Conservation (phyloP, 192 early-diverging fungal genomes). For the Piromyces sp. region DNA sequence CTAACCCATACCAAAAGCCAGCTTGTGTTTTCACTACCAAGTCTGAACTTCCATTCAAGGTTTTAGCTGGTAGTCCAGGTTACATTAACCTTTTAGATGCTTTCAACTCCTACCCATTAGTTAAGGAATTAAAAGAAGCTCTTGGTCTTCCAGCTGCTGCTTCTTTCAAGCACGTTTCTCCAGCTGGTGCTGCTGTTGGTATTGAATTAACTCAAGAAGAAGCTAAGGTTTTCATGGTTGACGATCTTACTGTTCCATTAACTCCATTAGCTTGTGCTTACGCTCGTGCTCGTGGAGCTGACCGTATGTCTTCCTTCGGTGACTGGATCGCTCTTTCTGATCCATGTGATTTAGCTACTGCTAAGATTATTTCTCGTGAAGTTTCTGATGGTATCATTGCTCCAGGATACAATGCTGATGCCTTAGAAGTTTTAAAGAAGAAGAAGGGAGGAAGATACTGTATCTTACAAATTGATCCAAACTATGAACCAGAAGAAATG, state of each 20-base stretch:
- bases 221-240: conserved; percentile 77
- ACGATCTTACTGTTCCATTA: conserved; percentile 58
- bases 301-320: conserved; percentile 98
- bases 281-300: conserved; percentile 92
- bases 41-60: conserved; percentile 70
- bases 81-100: conserved; percentile 98
- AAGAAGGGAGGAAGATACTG: conserved; percentile 98
- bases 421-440: conserved; percentile 73
- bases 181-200: conserved; percentile 91
- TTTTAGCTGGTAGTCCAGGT: conserved; percentile 83
- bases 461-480: conserved; percentile 80
- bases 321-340: conserved; percentile 94
- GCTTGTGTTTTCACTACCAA: conserved; percentile 77
- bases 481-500: conserved; percentile 62
- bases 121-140: conserved; percentile 82
- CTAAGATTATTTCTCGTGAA: conserved; percentile 86
- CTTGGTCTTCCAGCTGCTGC: conserved; percentile 84
- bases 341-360: conserved; percentile 75
- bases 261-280: conserved; percentile 81
- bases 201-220: conserved; percentile 61
- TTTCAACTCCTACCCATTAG: conserved; percentile 89
- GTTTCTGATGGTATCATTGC: conserved; percentile 97
- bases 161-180: conserved; percentile 98
- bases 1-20: conserved; percentile 97
- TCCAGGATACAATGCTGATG: conserved; percentile 67